Base-by-base conservation (phyloP, 2,329 filamentous ascomycete species). In the Aspergillus piperis region DNA sequence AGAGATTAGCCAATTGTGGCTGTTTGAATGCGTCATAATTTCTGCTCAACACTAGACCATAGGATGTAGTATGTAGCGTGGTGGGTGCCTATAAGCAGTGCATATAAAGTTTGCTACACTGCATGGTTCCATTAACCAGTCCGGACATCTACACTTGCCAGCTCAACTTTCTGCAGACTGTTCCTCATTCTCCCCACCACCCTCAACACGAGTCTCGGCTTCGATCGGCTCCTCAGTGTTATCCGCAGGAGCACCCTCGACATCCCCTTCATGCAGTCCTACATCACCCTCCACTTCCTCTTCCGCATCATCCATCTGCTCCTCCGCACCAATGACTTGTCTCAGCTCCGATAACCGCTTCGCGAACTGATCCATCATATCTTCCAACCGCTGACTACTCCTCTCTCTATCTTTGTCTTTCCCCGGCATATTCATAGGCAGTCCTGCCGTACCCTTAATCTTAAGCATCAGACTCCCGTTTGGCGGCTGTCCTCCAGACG, bases 401-500 rank as follows among this genome's bases (percentile, higher is more conserved):
- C 61, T 51, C 27, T 67, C 65, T 7, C 66, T 61, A 41, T 66
- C 68, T 30, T 65, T 68, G 11, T 71, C 68, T 58, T 65, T 70
- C 25, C 51, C 66, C 8, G 57, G 41, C 13, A 64, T 61, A 4
- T 56, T 62, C 4, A 66, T 60, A 3, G 71, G 64, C 15, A 75
- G 58, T 2, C 75, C 77, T 0, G 71, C 64, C 1, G 75, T 77
- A 15, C 80, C 80, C 44, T 78, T 72, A 21, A 81, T 78, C 56
- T 77, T 75, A 21, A 82, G 68, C 79, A 81, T 81, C 58, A 80
- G 59, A 7, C 73, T 69, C 38, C 71, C 76, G 27, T 73, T 82
- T 52, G 76, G 80, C 19, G 86, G 70, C n/a, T 13, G 82, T 76
- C 70, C 66, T 53, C 76, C 76, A 1, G 86, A 80, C 50, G 86